Base-by-base conservation (phyloP, 805 yeast species). In the Candida sakaeoensis region DNA sequence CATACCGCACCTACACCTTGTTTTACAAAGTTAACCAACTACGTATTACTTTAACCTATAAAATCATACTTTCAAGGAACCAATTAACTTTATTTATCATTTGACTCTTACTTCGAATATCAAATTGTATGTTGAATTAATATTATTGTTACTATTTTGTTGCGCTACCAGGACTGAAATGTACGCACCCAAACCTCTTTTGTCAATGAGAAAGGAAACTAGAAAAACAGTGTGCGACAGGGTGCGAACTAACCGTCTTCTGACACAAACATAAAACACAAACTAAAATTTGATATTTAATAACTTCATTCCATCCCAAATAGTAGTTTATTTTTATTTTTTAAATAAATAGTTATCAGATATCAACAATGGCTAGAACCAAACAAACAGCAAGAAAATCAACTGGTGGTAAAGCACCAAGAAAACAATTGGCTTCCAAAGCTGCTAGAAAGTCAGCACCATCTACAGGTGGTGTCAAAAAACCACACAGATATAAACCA, bases 401-500 rank as follows among this genome's bases (percentile, higher is more conserved):
- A 44, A 68, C 74, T 47, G 74, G 74, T 63, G 74, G 74, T 60
- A 68, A 68, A 57, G 74, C 74, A 42, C 74, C 74, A 55, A 68
- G 74, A 68, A 68, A 68, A 57, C 74, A 68, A 56, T 66, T 68
- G 55, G 74, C 74, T 53, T 68, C 74, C 47, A 68, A 68, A 63
- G 74, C 74, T 48, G 74, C 74, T 49, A 67, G 74, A 65, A 68
- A 68, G 56, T 68, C 74, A 37, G 74, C 74, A 41, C 74, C 74
- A 54, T 65, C 70, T 39, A 61, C 72, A 37, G 74, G 74, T 46
- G 74, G 74, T 64, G 74, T 68, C 52, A 68, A 68, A 67, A 68
- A 68, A 60, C 74, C 74, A 25, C 74, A 68, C 69, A 68, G 74
- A 68, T 68, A 68, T 61, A 68, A 68, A 68, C 74, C 74, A 52